phyloP scores from a whole-genome alignment of 1,284 basidiomycete species.

The Trametes versicolor region DNA sequence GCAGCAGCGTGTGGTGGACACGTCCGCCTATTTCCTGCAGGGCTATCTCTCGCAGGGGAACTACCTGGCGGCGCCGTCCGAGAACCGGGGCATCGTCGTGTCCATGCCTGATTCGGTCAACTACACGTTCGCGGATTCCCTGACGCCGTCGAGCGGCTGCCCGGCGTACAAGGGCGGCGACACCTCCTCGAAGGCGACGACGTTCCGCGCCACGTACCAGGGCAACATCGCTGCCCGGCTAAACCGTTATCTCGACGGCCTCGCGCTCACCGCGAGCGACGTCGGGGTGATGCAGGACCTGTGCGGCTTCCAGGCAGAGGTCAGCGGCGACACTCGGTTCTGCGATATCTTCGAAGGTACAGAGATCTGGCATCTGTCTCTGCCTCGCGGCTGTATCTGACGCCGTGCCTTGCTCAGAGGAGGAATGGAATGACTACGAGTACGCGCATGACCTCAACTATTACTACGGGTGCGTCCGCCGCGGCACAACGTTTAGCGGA shows the following conservation, averaged over 20 bases:
- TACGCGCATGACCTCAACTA: constrained; percentile 66
- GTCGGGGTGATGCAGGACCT: constrained; percentile 55
- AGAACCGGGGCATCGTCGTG: constrained; percentile 49
- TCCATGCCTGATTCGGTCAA: constrained; percentile 53
- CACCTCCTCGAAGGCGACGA: constrained; percentile 39
- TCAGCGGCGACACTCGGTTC: constrained; percentile 51
- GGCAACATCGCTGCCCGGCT: constrained; percentile 45
- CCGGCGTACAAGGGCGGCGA: constrained; percentile 47
- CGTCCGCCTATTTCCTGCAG: constrained; percentile 50
- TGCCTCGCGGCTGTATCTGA: not conserved
- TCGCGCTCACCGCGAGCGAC: constrained; percentile 46
- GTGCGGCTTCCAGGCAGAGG: constrained; percentile 51
- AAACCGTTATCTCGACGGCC: constrained; percentile 49
- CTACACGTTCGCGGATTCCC: constrained; percentile 53
- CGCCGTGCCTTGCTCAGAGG: constrained; percentile 45
- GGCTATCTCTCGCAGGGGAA: constrained; percentile 56
- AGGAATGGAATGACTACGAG: constrained; percentile 63
- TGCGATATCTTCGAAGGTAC: constrained; percentile 43
- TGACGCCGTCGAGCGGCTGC: constrained; percentile 52
- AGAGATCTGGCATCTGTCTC: not conserved
- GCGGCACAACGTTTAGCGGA: not conserved
- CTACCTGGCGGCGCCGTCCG: constrained; percentile 43
- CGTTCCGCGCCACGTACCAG: constrained; percentile 48
- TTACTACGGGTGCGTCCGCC: constrained; percentile 50
- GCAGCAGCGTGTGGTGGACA: constrained; percentile 54